Base-by-base conservation (phyloP, 192 early-diverging fungal genomes). In the Funneliformis mosseae region DNA sequence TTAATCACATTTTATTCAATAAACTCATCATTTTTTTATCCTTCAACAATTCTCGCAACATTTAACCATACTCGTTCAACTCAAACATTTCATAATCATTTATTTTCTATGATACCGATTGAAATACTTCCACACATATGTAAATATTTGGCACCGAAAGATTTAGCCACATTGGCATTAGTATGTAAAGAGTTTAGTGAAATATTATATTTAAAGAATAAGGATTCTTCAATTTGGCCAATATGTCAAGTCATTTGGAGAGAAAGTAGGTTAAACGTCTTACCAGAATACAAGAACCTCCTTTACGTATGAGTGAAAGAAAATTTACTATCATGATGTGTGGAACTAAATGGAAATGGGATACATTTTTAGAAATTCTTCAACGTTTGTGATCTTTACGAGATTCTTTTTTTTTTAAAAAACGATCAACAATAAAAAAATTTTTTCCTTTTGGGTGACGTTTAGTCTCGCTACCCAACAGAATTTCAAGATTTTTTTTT, bases 331-430 rank as follows among this genome's bases (percentile, higher is more conserved):
- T 68, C 12, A 39, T 38, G 28, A 68, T 38, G n/a, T 28, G 23
- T 38, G 38, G n/a, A 68, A 39, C 27, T 39, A 68, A 39, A 25
- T 68, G 38, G 27, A 18, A 39, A 68, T 68, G 38, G 27, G 16
- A 75, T 59, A 14, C n/a, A 33, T 59, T 60, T 38, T 77, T 77
- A 8, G 38, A 5, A 68, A 62, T 80, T 25, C 16, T 71, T 10
- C 28, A 42, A 38, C 60, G 61, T 16, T 25, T 21, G 14, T 60
- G 4, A 42, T 33, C 12, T 66, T 66, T 23, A 8, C 12, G 28
- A 14, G 28, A 12, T 27, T 28, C 18, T 55, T 55, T 55, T 18
- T n/a, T n/a, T 55, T 18, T 18, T 5, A 18, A 55, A 55, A 16
- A 5, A 55, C 33, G 33, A 33, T 33, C 33, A 33, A 33, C 33